Base-by-base conservation (phyloP, 78 protist species). In the Anaeramoeba flamelloides region DNA sequence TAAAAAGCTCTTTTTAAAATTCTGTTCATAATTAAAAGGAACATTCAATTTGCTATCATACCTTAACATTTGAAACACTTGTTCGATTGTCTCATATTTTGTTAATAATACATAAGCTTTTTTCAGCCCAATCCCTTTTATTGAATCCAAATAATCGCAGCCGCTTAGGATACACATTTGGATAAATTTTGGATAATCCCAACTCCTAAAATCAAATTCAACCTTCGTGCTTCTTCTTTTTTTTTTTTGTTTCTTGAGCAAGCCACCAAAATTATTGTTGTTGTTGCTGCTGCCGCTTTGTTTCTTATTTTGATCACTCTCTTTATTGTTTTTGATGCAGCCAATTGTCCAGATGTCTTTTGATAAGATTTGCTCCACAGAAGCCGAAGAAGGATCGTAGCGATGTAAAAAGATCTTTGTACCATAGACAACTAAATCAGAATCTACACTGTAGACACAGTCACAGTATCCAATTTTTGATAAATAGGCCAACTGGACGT, bases 401-500 rank as follows among this genome's bases (percentile, higher is more conserved):
- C n/a, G n/a, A n/a, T n/a, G n/a, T 3, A 3, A 3, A 41, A 78
- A 1, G 36, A 2, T 2, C 12, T 77, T 22, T 3, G 86, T 78
- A 36, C 94, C 94, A 83, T 81, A 94, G 17, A 92, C 92, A 2
- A 97, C 53, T 30, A 97, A 82, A 77, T 96, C 99, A 0, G 95
- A 90, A 85, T 97, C 99, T 41, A 95, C 99, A 0, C 98, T 89
- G 33, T 94, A 79, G 39, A 93, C 90, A 0, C 91, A 90, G 36
- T 82, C 82, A 0, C 92, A 91, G 39, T 76, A 39, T 8, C 86
- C 82, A 8, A 83, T 75, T 1, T 38, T 38, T 3, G 78, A 41
- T 40, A 97, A 85, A 78, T 83, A 96, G 2, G 98, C 98, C 3
- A 97, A 82, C 81, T 97, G 99, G 12, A 98, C 98, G 74, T 97